Conservation (phyloP, 257 asterid species). For the Solanum clarkiae region DNA sequence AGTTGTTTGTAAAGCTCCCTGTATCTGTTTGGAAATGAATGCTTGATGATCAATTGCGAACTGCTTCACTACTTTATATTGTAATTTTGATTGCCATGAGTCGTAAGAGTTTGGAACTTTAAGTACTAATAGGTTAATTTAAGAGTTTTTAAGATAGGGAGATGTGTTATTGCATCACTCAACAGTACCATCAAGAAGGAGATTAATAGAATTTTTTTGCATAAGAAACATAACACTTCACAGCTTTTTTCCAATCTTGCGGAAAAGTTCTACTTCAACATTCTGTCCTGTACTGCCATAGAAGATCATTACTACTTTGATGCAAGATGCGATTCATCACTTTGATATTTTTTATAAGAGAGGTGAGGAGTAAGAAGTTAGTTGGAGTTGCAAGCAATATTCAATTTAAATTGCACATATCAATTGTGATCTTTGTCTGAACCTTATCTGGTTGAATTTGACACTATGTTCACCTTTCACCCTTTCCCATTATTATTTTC, state of each 20-base stretch:
- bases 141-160: background rate
- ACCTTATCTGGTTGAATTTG: background rate
- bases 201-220: background rate
- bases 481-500: background rate
- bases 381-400: background rate
- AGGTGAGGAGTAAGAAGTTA: background rate
- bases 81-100: background rate
- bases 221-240: background rate
- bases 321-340: background rate
- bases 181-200: background rate
- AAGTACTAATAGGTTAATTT: background rate
- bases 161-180: background rate
- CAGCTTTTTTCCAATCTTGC: background rate
- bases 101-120: background rate
- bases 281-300: background rate
- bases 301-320: background rate
- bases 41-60: background rate
- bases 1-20: background rate
- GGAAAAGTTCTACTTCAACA: background rate
- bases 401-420: background rate
- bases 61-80: background rate
- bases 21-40: background rate
- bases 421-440: background rate
- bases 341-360: background rate
- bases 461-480: background rate